Base-by-base conservation (phyloP, 2,329 filamentous ascomycete species). In the Trichoderma simmonsii region DNA sequence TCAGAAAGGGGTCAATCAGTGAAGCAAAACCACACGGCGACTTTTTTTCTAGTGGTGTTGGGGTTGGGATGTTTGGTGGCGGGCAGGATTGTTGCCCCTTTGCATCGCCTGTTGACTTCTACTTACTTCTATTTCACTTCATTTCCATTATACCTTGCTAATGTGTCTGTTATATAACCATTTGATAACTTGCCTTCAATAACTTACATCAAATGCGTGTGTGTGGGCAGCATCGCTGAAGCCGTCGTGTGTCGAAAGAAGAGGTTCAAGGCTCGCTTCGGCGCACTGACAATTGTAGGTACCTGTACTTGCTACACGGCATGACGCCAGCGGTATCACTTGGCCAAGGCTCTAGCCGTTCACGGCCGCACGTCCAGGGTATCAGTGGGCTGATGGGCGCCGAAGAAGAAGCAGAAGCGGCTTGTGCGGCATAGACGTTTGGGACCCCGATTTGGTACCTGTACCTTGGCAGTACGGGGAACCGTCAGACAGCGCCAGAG, bases 291-390 rank as follows among this genome's bases (percentile, higher is more conserved):
- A 21, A 21, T 28, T n/a, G 26, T 12, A 34, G 24, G 32, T 24
- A 54, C 21, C 11, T 54, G 48, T 54, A 54, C 48, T 14, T 54
- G 21, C 21, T 14, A 24, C 48, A 54, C 65, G 36, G 65, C 65
- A 68, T 68, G 65, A 68, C 56, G 56, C 56, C 56, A 68, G 65
- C 54, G 9, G 56, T 60, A 60, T 68, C 65, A 68, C 34, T 60
- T 36, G 63, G 54, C 65, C 34, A 68, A 60, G 36, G 21, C 65
- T 43, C 34, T 60, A 68, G 56, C 65, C 65, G 54, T 48, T 68
- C 57, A 39, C 24, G 54, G 34, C 26, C 28, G 11, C 6, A 15
- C 64, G 36, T 34, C 12, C 56, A 57, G 66, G 54, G 24, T 24
- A 26, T 34, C 8, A 69, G 66, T 69, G 66, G 66, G 56, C 66